Conservation (phyloP, 352 stramenopile species). For the Phytophthora lateralis region DNA sequence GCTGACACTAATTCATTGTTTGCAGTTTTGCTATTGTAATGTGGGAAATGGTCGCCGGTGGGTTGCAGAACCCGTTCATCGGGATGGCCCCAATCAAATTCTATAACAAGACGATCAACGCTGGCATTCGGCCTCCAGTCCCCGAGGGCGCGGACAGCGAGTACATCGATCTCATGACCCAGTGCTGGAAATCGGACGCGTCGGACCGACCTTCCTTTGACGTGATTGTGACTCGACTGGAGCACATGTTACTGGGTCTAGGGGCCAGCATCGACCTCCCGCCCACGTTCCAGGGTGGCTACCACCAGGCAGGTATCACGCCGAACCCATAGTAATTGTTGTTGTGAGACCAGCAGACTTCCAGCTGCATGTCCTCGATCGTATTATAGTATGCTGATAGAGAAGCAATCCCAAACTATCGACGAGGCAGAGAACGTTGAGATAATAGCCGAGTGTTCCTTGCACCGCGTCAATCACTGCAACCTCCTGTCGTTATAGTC, state of each 20-base stretch:
- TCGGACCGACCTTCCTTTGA: conserved; percentile 75
- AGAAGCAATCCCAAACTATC: conserved; percentile 39
- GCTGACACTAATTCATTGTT: background rate
- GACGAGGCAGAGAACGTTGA: conserved; percentile 36
- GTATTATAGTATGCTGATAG: conserved; percentile 49
- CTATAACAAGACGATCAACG: conserved; percentile 88
- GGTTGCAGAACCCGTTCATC: conserved; percentile 84
- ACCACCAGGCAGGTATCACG: conserved; percentile 63
- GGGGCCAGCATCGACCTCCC: conserved; percentile 84
- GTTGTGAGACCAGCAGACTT: conserved; percentile 19
- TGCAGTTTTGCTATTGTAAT: conserved; percentile 88
- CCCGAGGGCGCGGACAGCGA: conserved; percentile 67
- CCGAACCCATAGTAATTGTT: conserved; percentile 25
- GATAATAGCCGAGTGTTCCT: conserved; percentile 35
- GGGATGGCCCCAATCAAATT: conserved; percentile 92
- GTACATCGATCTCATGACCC: conserved; percentile 78
- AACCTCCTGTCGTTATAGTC: background rate
- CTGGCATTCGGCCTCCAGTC: conserved; percentile 73
- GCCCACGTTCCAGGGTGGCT: conserved; percentile 84
- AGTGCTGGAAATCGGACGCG: conserved; percentile 86
- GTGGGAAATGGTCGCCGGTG: conserved; percentile 91
- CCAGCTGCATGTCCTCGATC: conserved; percentile 32
- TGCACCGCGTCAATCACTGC: conserved; percentile 15
- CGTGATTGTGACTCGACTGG: conserved; percentile 78
- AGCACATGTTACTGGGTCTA: conserved; percentile 71